A percentile compares a stretch with the other conserved stretches of the same genome.
phyloP scores from a whole-genome alignment of 2,329 filamentous ascomycete genomes.

The Diplocarpon mali region DNA sequence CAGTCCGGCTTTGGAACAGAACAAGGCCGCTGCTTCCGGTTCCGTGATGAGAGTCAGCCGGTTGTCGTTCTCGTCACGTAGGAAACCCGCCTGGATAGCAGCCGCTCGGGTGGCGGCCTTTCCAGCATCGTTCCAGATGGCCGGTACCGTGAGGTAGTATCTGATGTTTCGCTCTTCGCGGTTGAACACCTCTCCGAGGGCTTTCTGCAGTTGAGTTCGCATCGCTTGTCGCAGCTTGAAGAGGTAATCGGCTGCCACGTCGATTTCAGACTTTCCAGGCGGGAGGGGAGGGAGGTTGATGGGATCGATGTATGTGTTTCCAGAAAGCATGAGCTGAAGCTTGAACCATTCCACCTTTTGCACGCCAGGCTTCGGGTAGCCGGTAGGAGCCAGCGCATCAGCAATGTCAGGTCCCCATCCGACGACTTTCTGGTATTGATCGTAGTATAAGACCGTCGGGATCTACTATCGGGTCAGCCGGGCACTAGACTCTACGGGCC shows the following conservation, averaged over 20 bases:
- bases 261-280: conserved; percentile 95
- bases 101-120: conserved; percentile 94
- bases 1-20: conserved; percentile 93
- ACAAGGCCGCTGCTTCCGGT: conserved; percentile 92
- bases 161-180: conserved; percentile 95
- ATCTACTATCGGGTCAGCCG: conserved; percentile 48
- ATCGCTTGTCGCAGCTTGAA: conserved; percentile 97
- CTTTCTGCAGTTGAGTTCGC: conserved; percentile 92
- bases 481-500: background rate
- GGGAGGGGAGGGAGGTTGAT: conserved; percentile 97
- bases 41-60: conserved; percentile 89
- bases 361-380: conserved; percentile 93
- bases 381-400: conserved; percentile 89
- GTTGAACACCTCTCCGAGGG: conserved; percentile 93
- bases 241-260: conserved; percentile 97
- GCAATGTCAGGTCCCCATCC: conserved; percentile 98
- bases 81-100: conserved; percentile 92
- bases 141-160: conserved; percentile 96
- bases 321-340: conserved; percentile 94
- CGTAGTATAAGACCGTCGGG: conserved; percentile 97
- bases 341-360: conserved; percentile 99
- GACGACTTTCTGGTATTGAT: conserved; percentile 99
- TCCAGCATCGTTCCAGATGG: conserved; percentile 98
- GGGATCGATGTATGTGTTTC: conserved; percentile 97
- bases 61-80: conserved; percentile 96